Percentiles rank a stretch among this genome's conserved stretches.
phyloP scores from a whole-genome alignment of 23 red algal genomes.

The Gracilaria vermiculophylla region DNA sequence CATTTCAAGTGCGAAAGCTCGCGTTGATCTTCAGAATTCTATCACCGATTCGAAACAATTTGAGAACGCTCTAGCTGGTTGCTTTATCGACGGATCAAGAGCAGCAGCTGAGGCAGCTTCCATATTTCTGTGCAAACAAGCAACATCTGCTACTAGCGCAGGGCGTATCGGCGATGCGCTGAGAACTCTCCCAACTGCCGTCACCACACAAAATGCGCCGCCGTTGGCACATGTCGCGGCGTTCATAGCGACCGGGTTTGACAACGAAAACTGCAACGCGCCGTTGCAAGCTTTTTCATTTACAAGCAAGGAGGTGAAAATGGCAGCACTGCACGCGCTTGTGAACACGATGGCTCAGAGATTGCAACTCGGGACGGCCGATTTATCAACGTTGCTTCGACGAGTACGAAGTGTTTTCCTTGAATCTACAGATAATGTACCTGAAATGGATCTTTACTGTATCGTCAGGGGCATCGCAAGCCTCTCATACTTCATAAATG shows the following conservation, averaged over 20 bases:
- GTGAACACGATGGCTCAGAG: not conserved
- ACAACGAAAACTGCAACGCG: not conserved
- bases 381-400: not conserved
- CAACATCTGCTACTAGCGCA: not conserved
- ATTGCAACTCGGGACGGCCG: not conserved
- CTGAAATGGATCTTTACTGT: not conserved
- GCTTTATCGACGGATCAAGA: not conserved
- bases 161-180: not conserved
- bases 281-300: not conserved
- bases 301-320: not conserved
- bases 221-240: not conserved
- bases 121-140: not conserved
- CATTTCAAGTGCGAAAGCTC: not conserved
- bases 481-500: not conserved
- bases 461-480: not conserved
- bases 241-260: not conserved
- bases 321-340: not conserved
- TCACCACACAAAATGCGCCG: not conserved
- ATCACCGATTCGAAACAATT: not conserved
- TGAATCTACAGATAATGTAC: not conserved
- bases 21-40: not conserved
- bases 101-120: not conserved
- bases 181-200: constrained; percentile 1
- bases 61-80: not conserved
- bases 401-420: not conserved